These are phyloP conservation scores for Solanum pennellii DNA, from an alignment of 257 asterid species.

Conservation along the genomic window DNA sequence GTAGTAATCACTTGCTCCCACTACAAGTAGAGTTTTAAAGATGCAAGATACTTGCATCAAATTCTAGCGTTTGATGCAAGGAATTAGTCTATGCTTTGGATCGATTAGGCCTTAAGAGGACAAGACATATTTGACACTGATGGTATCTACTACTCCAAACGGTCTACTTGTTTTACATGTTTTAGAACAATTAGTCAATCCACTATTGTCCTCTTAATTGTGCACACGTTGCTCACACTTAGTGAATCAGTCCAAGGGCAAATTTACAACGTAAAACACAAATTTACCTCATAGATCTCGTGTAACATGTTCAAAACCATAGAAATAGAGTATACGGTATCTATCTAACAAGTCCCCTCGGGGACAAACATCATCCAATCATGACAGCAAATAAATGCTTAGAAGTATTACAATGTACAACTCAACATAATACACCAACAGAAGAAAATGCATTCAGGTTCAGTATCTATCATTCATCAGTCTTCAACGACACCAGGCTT, in stretches of 20 bases:
- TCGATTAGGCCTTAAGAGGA: neutral
- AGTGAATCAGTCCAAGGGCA: neutral
- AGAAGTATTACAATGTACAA: neutral
- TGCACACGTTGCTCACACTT: neutral
- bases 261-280: neutral
- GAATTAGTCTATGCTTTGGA: neutral
- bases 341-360: neutral
- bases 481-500: neutral
- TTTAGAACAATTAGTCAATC: neutral
- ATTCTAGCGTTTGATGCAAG: neutral
- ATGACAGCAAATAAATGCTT: neutral
- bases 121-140: neutral
- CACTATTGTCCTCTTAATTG: neutral
- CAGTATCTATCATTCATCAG: neutral
- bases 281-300: neutral
- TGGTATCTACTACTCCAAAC: neutral
- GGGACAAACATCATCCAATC: neutral
- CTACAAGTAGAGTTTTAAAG: neutral
- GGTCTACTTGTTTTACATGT: neutral
- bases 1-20: neutral
- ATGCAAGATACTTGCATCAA: neutral
- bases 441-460: neutral
- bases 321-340: neutral
- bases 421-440: neutral
- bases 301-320: neutral